Evolutionary conservation across 1,139 yeast genomes (phyloP).

Genomic region (Diutina catenulata): DNA sequence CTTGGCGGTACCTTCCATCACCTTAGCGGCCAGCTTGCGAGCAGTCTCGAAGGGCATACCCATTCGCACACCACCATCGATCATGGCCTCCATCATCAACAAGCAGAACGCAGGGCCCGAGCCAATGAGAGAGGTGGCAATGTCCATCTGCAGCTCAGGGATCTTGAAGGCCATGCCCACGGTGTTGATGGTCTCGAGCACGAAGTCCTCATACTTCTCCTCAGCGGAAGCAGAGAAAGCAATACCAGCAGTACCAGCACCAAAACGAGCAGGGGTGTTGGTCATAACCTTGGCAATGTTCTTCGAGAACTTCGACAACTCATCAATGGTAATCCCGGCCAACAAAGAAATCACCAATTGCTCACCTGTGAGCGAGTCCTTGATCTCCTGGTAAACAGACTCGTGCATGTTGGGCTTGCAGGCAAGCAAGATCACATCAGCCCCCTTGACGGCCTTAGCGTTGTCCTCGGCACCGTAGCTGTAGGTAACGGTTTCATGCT

Average conservation of each 20-base stretch:
- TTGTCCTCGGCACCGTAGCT: conserved; percentile 41
- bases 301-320: conserved; percentile 41
- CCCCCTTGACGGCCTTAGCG: conserved; percentile 42
- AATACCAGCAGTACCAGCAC: conserved; percentile 88
- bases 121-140: conserved; percentile 90
- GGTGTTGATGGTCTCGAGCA: conserved; percentile 46
- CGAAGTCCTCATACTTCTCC: conserved; percentile 36
- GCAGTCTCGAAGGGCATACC: conserved; percentile 87
- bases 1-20: conserved; percentile 90
- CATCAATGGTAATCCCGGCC: conserved; percentile 85
- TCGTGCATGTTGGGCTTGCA: conserved; percentile 78
- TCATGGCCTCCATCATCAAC: conserved; percentile 79
- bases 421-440: conserved; percentile 70
- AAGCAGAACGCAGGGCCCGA: conserved; percentile 95
- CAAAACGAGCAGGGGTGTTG: conserved; percentile 88
- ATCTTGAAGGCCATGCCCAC: conserved; percentile 64
- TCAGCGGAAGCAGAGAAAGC: conserved; percentile 47
- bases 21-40: conserved; percentile 86
- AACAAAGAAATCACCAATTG: conserved; percentile 71
- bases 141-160: conserved; percentile 91
- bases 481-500: conserved; percentile 36
- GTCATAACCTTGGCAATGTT: conserved; percentile 91
- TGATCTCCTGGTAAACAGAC: conserved; percentile 38
- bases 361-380: conserved; percentile 29
- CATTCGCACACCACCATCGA: conserved; percentile 91